Evolutionary conservation across 2,329 filamentous ascomycete genomes (phyloP).

Genomic region (Colletotrichum sidae): DNA sequence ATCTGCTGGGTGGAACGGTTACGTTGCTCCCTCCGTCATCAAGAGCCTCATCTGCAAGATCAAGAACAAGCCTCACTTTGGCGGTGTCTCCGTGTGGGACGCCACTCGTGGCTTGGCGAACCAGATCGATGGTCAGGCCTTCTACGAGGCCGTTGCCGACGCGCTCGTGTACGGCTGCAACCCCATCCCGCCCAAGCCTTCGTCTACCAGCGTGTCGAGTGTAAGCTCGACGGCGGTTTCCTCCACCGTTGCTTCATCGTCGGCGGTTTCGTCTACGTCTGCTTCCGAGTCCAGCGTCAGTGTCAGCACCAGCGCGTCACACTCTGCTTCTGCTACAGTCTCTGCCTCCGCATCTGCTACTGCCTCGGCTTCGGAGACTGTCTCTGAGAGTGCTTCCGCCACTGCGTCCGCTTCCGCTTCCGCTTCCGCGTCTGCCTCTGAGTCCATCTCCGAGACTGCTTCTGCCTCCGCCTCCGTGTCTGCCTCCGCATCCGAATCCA

Average conservation of each 20-base stretch:
- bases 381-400: constrained; percentile 1
- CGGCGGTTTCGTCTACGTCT: constrained; percentile 28
- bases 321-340: constrained; percentile 6
- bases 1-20: constrained; percentile 45
- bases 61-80: constrained; percentile 52
- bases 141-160: constrained; percentile 50
- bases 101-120: constrained; percentile 49
- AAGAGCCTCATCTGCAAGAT: constrained; percentile 53
- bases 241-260: constrained; percentile 33
- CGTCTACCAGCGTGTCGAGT: constrained; percentile 8
- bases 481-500: constrained; percentile 25
- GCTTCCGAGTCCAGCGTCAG: constrained; percentile 27
- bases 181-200: constrained; percentile 42
- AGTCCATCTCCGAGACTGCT: constrained; percentile 16
- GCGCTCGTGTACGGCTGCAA: constrained; percentile 52
- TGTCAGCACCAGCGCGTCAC: constrained; percentile 9
- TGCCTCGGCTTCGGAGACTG: constrained; percentile 1
- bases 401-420: constrained; percentile 4
- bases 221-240: constrained; percentile 10
- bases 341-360: constrained; percentile 3
- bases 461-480: constrained; percentile 25
- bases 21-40: constrained; percentile 48
- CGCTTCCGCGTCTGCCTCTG: constrained; percentile 16
- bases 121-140: constrained; percentile 48
- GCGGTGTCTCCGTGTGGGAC: constrained; percentile 61